Conservation (phyloP, 2,329 filamentous ascomycete species). For the Orbilia javanica region DNA sequence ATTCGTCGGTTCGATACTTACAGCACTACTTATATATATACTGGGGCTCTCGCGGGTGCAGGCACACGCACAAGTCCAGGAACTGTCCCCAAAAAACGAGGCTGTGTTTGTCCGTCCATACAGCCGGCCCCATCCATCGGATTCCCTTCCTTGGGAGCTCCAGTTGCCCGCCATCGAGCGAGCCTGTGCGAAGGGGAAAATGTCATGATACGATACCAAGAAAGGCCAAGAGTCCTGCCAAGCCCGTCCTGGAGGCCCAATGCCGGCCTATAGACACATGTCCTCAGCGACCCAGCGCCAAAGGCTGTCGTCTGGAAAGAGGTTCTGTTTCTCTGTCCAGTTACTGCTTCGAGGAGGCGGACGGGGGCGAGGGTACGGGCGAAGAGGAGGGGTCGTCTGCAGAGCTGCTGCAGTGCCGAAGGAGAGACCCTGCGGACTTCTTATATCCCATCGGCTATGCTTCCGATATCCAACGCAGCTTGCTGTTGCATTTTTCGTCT, state of each 20-base stretch:
- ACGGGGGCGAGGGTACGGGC: not conserved
- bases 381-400: not conserved
- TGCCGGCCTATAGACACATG: slow-evolving; percentile 47
- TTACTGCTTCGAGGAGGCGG: slow-evolving; percentile 14
- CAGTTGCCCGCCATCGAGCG: slow-evolving; percentile 20
- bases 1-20: not conserved
- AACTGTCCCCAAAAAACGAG: slow-evolving; percentile 18
- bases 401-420: slow-evolving; percentile 9
- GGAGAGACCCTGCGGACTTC: slow-evolving; percentile 3
- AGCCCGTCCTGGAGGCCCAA: slow-evolving; percentile 14
- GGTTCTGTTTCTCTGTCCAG: slow-evolving; percentile 14
- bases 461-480: slow-evolving; percentile 23
- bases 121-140: slow-evolving; percentile 25
- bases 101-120: slow-evolving; percentile 28
- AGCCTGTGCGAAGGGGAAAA: slow-evolving; percentile 6
- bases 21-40: not conserved
- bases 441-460: not conserved
- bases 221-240: slow-evolving; percentile 37
- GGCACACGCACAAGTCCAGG: too few relatives aligned
- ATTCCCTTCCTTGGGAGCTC: slow-evolving; percentile 29
- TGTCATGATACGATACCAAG: slow-evolving; percentile 58
- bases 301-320: not conserved
- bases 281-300: slow-evolving; percentile 24
- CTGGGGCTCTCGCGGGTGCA: not conserved
- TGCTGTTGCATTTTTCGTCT: slow-evolving; percentile 28